Conservation (phyloP, 176 grass and related monocot species). For the Bromus sterilis region DNA sequence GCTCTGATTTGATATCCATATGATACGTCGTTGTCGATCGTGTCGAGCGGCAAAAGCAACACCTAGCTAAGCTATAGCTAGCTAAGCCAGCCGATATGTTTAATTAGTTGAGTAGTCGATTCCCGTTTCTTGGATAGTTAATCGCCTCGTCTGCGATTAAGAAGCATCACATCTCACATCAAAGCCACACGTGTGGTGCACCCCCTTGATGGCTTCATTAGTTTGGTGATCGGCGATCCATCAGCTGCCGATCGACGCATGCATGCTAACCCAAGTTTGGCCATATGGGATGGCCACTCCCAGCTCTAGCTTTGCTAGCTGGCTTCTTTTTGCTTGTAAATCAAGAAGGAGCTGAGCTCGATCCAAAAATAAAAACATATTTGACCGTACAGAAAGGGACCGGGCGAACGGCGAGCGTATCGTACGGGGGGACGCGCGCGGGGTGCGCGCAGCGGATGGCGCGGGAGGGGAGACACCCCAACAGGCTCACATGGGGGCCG, state of each 20-base stretch:
- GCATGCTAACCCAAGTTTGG: background rate
- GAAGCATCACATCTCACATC: conserved; percentile 7
- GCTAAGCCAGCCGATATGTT: background rate
- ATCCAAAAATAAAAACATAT: too few relatives aligned
- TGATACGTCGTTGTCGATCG: background rate
- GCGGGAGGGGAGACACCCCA: background rate
- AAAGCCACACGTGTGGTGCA: background rate
- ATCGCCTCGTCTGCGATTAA: background rate
- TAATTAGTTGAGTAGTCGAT: background rate
- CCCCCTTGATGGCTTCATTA: background rate
- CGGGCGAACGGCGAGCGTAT: background rate
- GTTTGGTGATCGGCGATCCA: background rate
- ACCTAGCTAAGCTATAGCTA: too few relatives aligned
- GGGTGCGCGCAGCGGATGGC: background rate
- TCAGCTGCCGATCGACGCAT: background rate
- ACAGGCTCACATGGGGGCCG: conserved; percentile 19
- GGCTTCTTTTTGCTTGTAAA: background rate
- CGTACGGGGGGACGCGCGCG: background rate
- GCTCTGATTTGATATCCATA: background rate
- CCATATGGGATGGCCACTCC: background rate
- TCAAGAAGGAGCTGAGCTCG: background rate
- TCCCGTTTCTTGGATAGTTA: background rate
- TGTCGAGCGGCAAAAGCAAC: background rate
- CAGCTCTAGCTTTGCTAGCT: background rate
- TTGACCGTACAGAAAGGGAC: too few relatives aligned